A percentile compares a stretch with the other conserved stretches of the same genome.
Conservation (phyloP, 495 filamentous ascomycete species). For the Cercophora scortea region DNA sequence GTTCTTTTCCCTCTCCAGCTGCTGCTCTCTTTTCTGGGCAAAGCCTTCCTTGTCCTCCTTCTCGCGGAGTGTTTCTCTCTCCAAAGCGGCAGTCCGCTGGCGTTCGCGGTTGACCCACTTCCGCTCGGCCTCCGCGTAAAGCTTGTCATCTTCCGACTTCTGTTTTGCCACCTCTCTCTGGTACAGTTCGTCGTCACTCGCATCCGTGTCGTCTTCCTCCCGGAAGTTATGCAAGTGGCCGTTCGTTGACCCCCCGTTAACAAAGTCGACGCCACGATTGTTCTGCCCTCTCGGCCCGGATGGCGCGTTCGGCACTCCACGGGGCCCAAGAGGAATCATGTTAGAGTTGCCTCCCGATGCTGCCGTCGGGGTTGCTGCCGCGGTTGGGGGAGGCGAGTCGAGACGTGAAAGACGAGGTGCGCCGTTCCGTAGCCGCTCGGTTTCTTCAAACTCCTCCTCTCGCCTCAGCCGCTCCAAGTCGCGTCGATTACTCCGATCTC, state of each 20-base stretch:
- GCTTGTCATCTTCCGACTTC: constrained; percentile 66
- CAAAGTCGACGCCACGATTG: constrained; percentile 60
- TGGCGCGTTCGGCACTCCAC: constrained; percentile 70
- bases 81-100: constrained; percentile 70
- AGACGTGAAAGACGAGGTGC: constrained; percentile 57
- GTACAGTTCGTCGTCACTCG: constrained; percentile 81
- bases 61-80: constrained; percentile 74
- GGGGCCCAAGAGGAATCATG: constrained; percentile 71
- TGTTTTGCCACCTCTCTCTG: constrained; percentile 61
- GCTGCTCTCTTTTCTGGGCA: constrained; percentile 40
- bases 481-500: constrained; percentile 76
- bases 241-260: constrained; percentile 69
- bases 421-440: constrained; percentile 69
- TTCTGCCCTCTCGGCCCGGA: constrained; percentile 63
- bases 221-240: constrained; percentile 38
- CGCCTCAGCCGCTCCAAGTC: constrained; percentile 80
- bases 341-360: constrained; percentile 50
- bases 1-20: constrained; percentile 64
- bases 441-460: constrained; percentile 88
- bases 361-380: constrained; percentile 50
- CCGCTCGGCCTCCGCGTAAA: constrained; percentile 78
- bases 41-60: constrained; percentile 67
- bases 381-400: constrained; percentile 60
- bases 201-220: constrained; percentile 85
- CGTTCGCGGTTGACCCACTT: constrained; percentile 87